Base-by-base conservation (phyloP, 805 yeast species). In the Zygoascus bituminiphila region DNA sequence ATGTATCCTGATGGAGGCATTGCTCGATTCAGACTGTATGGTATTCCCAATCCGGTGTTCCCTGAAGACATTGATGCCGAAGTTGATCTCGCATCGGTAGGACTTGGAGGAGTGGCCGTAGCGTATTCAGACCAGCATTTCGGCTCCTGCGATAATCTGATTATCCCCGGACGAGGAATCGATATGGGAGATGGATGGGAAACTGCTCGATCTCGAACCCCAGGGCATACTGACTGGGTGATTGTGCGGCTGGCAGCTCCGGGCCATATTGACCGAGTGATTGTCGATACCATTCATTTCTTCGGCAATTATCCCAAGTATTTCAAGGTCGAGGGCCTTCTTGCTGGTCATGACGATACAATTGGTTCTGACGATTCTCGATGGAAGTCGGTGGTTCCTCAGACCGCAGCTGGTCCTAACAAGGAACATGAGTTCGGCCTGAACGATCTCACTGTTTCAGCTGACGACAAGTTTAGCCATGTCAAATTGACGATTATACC, bases 151-250 rank as follows among this genome's bases (percentile, higher is more conserved):
- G 94, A 86, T 64, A 91, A 91, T 69, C 71, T 91, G 53, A 69
- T 91, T 49, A 71, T 91, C 48, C 97, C 97, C 1, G 98, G 98
- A 14, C 79, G 97, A 52, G 98, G 98, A 46, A 78, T 75, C 58
- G 96, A 91, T 66, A 91, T 91, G 98, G 79, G 93, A 45, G 98
- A 93, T 62, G 98, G 98, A 12, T 91, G 98, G 98, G 98, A 91
- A 65, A 91, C 98, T 21, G 79, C 78, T 58, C 79, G 98, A 64
- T 88, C 96, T 1, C 77, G 98, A 63, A 72, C 70, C 10, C 77
- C 81, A 3, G 88, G 86, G 40, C 98, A 91, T 64, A 80, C 77
- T 35, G 98, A 91, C 71, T 91, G 96, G 96, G 96, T 80, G 2
- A 77, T 87, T 46, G 76, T 91, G 50, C 78, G 82, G 57, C 75